These are phyloP conservation scores for Apophysomyces variabilis DNA, from an alignment of 371 early-diverging fungal species.

Conservation along the genomic window DNA sequence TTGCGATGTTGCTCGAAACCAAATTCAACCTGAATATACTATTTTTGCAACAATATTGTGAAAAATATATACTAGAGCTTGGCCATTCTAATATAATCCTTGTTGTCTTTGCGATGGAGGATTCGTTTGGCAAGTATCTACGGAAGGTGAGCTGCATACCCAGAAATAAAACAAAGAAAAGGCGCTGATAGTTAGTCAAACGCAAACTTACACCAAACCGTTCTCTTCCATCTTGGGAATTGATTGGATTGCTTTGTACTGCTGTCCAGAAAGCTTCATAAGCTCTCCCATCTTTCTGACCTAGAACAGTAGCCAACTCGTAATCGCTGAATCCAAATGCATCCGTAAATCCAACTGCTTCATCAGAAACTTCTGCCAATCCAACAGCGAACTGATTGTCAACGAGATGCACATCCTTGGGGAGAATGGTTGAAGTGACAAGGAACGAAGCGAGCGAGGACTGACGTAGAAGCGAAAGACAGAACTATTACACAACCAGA, in stretches of 20 bases:
- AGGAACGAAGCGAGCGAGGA: conserved; percentile 40
- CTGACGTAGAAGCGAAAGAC: conserved; percentile 31
- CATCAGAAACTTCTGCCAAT: conserved; percentile 47
- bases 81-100: conserved; percentile 22
- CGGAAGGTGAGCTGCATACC: conserved; percentile 9
- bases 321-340: conserved; percentile 71
- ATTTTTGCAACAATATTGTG: neutral
- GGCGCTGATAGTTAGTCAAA: neutral
- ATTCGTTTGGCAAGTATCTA: conserved; percentile 24
- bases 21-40: neutral
- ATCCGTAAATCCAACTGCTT: conserved; percentile 70
- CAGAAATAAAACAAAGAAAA: neutral
- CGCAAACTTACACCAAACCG: conserved; percentile 25
- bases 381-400: conserved; percentile 29
- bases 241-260: conserved; percentile 69
- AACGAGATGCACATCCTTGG: conserved; percentile 29
- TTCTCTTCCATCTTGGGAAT: conserved; percentile 34
- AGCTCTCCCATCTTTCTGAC: conserved; percentile 66
- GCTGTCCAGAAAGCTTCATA: conserved; percentile 71
- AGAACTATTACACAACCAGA: conserved; percentile 31
- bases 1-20: neutral
- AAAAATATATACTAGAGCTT: conserved; percentile 21
- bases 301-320: conserved; percentile 67
- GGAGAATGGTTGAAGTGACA: conserved; percentile 39
- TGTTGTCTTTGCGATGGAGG: conserved; percentile 23